Percentiles rank a stretch among this genome's conserved stretches.
These are phyloP conservation scores for Acacia melanoxylon DNA, from an alignment of 306 rosid genomes.

Conservation along the genomic window DNA sequence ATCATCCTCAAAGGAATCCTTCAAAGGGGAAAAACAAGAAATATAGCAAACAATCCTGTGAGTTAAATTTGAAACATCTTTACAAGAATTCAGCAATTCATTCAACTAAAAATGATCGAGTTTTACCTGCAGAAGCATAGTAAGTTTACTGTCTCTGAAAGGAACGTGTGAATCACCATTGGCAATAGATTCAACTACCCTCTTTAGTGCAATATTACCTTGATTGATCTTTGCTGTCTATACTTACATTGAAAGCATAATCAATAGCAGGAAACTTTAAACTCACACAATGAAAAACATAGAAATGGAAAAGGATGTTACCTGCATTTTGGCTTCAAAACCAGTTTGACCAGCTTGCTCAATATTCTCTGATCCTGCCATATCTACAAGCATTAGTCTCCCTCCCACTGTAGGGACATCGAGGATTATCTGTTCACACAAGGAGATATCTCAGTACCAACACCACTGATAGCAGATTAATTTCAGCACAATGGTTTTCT, in stretches of 20 bases:
- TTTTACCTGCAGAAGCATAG: conserved; percentile 98
- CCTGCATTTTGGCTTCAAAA: conserved; percentile 99
- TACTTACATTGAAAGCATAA: conserved; percentile 20
- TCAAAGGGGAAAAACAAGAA: conserved; percentile 20
- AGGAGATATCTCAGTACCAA: conserved; percentile 20
- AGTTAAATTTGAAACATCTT: conserved; percentile 18
- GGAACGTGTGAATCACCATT: conserved; percentile 99
- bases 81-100: conserved; percentile 15
- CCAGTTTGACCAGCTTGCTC: conserved; percentile 99
- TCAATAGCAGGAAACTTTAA: conserved; percentile 26
- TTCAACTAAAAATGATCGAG: neutral
- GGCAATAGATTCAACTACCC: conserved; percentile 98
- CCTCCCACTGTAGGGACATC: conserved; percentile 98
- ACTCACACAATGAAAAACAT: neutral
- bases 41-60: conserved; percentile 17
- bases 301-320: conserved; percentile 22
- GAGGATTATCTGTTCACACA: conserved; percentile 68
- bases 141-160: conserved; percentile 96
- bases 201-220: conserved; percentile 90
- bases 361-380: conserved; percentile 99
- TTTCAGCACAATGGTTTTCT: conserved; percentile 10
- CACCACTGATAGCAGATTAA: neutral
- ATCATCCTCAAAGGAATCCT: conserved; percentile 99
- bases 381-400: conserved; percentile 94
- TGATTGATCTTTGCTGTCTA: conserved; percentile 98